Evolutionary conservation across 2,329 filamentous ascomycete species (phyloP).

Genomic region (Volutella citrinella): DNA sequence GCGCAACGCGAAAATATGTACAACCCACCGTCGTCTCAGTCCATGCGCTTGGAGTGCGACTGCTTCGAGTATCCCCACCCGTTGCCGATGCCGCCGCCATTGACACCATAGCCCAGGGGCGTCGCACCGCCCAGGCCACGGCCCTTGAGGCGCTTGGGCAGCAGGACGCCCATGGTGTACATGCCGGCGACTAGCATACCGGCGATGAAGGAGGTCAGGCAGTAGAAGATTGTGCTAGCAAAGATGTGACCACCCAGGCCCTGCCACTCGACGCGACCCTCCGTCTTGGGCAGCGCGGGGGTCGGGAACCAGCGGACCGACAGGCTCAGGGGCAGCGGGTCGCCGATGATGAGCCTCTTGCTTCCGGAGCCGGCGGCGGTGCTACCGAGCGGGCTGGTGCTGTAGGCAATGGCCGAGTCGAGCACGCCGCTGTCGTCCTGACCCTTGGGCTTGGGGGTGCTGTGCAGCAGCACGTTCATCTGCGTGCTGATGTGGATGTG

Average conservation of each 20-base stretch:
- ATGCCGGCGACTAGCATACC: constrained; percentile 52
- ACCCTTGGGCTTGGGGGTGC: constrained; percentile 58
- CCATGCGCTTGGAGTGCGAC: constrained; percentile 50
- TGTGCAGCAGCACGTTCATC: constrained; percentile 84
- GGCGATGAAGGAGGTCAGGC: constrained; percentile 55
- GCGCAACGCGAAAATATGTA: constrained; percentile 1
- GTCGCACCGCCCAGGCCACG: constrained; percentile 54
- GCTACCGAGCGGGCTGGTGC: constrained; percentile 67
- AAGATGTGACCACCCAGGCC: constrained; percentile 63
- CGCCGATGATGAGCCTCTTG: constrained; percentile 79
- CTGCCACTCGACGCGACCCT: constrained; percentile 62
- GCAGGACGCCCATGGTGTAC: constrained; percentile 59
- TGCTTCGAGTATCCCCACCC: constrained; percentile 50
- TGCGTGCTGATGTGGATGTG: constrained; percentile 89
- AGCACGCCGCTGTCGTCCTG: constrained; percentile 73
- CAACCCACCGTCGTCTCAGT: no score
- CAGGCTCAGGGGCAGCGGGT: constrained; percentile 75
- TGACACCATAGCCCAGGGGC: constrained; percentile 54
- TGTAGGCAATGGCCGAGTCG: constrained; percentile 85
- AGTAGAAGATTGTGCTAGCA: constrained; percentile 62
- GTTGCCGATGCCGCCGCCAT: constrained; percentile 47
- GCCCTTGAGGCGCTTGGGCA: constrained; percentile 52
- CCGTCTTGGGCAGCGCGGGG: constrained; percentile 65
- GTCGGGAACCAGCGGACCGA: constrained; percentile 85
- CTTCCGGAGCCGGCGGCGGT: constrained; percentile 48